A percentile compares a stretch with the other conserved stretches of the same genome.
These are phyloP conservation scores for Syzygium jambos DNA, from an alignment of 345 rosid genomes.

Conservation along the genomic window DNA sequence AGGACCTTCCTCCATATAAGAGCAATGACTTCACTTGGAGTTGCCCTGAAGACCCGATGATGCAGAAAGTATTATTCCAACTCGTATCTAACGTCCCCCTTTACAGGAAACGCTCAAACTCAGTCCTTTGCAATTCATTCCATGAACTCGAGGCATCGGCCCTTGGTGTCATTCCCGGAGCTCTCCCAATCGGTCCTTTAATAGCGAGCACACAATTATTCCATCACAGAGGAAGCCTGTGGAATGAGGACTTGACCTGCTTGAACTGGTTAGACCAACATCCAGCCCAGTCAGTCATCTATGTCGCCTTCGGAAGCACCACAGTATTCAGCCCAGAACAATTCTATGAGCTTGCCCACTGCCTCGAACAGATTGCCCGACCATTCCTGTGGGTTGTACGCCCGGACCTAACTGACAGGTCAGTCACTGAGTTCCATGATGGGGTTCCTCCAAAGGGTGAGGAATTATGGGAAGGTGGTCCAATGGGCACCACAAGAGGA, in stretches of 20 bases:
- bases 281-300: constrained; percentile 22
- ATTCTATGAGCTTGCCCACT: constrained; percentile 26
- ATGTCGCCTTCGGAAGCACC: constrained; percentile 41
- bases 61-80: background rate
- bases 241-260: constrained; percentile 21
- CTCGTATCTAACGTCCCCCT: background rate
- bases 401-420: too few species aligned
- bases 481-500: too few species aligned
- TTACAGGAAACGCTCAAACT: background rate
- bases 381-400: too few species aligned
- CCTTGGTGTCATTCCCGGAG: constrained; percentile 2
- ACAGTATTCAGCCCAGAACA: constrained; percentile 11
- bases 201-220: background rate
- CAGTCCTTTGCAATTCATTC: constrained; percentile 11
- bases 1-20: background rate
- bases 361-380: constrained; percentile 10
- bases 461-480: too few species aligned
- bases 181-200: constrained; percentile 26
- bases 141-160: background rate
- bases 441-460: too few species aligned
- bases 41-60: background rate
- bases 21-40: background rate
- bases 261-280: constrained; percentile 38
- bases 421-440: too few species aligned
- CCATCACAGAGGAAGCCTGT: constrained; percentile 4